Conservation (phyloP, 345 rosid species). For the Salix suchowensis region DNA sequence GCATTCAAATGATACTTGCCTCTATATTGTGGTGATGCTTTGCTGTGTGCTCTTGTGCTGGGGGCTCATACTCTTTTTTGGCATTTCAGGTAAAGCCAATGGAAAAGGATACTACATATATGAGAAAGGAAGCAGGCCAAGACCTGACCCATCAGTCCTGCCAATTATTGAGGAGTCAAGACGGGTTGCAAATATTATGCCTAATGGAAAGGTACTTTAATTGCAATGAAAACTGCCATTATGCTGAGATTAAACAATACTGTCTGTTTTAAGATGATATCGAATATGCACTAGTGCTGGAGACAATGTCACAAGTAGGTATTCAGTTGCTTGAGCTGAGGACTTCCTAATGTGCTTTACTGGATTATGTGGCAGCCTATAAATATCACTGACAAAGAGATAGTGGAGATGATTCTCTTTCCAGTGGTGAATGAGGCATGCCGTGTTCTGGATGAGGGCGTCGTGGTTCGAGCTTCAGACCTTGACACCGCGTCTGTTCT, state of each 20-base stretch:
- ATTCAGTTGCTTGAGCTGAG: neutral
- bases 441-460: constrained; percentile 78
- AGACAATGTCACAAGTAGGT: neutral
- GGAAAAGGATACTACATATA: constrained; percentile 84
- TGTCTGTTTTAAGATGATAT: neutral
- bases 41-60: neutral
- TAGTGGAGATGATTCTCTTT: constrained; percentile 84
- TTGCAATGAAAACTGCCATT: constrained; percentile 9
- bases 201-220: constrained; percentile 72
- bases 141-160: constrained; percentile 71
- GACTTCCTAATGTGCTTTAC: constrained; percentile 9
- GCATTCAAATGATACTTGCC: constrained; percentile 6
- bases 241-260: neutral
- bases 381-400: constrained; percentile 67
- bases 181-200: constrained; percentile 67
- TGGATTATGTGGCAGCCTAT: constrained; percentile 53
- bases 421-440: constrained; percentile 92
- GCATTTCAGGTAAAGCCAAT: constrained; percentile 68
- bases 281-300: neutral
- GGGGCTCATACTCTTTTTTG: constrained; percentile 1
- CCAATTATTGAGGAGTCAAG: constrained; percentile 71
- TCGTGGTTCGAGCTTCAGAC: constrained; percentile 82
- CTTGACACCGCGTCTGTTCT: constrained; percentile 87
- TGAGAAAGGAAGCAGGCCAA: constrained; percentile 78
- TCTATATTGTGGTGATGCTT: neutral